These are phyloP conservation scores for Mesotaenium endlicherianum DNA, from an alignment of 139 green algal species.

Conservation along the genomic window DNA sequence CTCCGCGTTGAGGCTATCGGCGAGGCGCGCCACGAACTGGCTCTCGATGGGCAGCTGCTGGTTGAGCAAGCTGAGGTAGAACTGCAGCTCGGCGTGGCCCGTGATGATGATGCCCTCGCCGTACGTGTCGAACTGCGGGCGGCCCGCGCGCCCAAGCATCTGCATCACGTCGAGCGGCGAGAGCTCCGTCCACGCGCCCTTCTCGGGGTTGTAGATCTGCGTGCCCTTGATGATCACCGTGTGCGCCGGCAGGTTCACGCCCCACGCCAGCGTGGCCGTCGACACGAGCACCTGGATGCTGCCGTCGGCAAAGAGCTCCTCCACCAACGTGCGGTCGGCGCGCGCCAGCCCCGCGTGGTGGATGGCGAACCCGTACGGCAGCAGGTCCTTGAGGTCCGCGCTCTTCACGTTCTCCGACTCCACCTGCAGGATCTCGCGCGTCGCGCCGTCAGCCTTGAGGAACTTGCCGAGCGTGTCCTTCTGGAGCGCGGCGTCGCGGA, in stretches of 20 bases:
- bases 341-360: conserved; percentile 95
- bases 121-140: conserved; percentile 93
- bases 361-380: conserved; percentile 95
- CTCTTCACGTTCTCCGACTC: conserved; percentile 86
- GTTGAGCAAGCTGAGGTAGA: conserved; percentile 97
- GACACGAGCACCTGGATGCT: conserved; percentile 94
- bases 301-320: conserved; percentile 95
- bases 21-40: conserved; percentile 82
- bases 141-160: conserved; percentile 95
- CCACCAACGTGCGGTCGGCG: conserved; percentile 89
- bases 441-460: conserved; percentile 77
- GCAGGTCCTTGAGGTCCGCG: conserved; percentile 80
- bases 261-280: conserved; percentile 96
- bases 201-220: conserved; percentile 93
- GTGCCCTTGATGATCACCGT: conserved; percentile 99
- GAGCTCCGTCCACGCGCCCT: conserved; percentile 88
- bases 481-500: conserved; percentile 53
- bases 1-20: conserved; percentile 96
- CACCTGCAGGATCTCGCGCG: conserved; percentile 81
- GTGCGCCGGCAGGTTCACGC: conserved; percentile 97
- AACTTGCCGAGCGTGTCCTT: conserved; percentile 69
- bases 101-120: conserved; percentile 98
- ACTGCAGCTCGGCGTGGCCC: conserved; percentile 88
- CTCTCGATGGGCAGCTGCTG: conserved; percentile 96
- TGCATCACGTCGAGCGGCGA: conserved; percentile 96